Evolutionary conservation across 225 moss, liverwort and hornwort genomes (phyloP), one percentile per base, ranked within the genome.

Genomic region (Straminergon stramineum): DNA sequence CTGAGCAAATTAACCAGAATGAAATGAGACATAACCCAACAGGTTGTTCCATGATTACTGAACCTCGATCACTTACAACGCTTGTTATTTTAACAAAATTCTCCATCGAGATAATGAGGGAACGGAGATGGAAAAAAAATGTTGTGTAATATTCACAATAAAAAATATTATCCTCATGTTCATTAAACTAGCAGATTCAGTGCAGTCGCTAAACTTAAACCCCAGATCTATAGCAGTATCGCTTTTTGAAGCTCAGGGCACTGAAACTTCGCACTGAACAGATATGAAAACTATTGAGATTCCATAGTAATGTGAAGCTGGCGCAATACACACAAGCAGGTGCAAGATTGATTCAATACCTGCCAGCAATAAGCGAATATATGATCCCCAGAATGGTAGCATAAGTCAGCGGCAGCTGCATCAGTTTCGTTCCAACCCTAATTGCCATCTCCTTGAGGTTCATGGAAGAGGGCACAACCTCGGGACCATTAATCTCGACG

Each of bases 331-430:
- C 41, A 39, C 57, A 41, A 41, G 43, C 41, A 41, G 79, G 67
- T 31, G 66, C 56, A 34, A 52, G 45, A 48, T 69, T 52, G 82
- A n/a, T 82, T 73, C n/a, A 22, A 41, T 75, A 93, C 95, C 95
- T 95, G 92, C 93, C 87, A 35, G 91, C 92, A 64, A 93, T 88
- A 21, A 95, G 92, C 35, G 93, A 95, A 76, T 93, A 93, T 16
- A 85, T 83, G 88, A 93, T 78, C 23, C 92, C 95, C 77, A 95
- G 32, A 51, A 92, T 5, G 79, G 91, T 90, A 41, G 93, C 83
- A 16, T 95, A 91, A 57, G 91, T 90, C 56, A 95, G 84, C 16
- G 93, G 95, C 58, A 95, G 52, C 41, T 83, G 64, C 89, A 83
- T 10, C 88, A 93, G 82, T 79, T 91, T 89, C 81, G 21, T 83